These are phyloP conservation scores for Choricystis sp. DNA, from an alignment of 139 green algal species.

Conservation along the genomic window DNA sequence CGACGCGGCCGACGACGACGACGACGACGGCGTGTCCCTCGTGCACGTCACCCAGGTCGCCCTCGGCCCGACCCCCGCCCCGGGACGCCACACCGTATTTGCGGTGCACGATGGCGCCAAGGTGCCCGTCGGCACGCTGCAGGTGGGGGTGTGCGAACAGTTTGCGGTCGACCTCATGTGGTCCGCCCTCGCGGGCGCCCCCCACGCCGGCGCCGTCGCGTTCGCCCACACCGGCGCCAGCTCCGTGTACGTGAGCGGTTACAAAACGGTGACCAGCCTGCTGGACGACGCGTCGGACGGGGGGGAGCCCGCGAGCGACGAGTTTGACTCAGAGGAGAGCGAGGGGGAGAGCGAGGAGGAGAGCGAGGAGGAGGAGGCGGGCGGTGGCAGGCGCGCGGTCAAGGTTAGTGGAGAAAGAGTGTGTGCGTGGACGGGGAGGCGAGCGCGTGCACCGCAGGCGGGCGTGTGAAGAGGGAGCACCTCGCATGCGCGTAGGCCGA, in stretches of 20 bases:
- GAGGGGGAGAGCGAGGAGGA: background rate
- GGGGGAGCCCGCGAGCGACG: background rate
- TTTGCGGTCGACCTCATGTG: background rate
- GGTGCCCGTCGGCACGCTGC: background rate
- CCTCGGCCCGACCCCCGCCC: background rate
- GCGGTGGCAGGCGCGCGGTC: too few relatives aligned
- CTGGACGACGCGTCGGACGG: background rate
- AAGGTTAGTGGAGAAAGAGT: too few relatives aligned
- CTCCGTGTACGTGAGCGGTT: background rate
- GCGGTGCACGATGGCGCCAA: background rate
- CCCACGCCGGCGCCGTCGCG: background rate
- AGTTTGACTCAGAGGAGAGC: background rate
- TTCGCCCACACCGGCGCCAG: background rate
- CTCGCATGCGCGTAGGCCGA: too few relatives aligned
- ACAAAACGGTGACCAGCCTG: background rate
- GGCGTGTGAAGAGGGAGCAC: too few relatives aligned
- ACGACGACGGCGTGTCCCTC: background rate
- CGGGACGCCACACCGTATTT: background rate
- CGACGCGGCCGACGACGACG: background rate
- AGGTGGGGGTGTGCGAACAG: background rate
- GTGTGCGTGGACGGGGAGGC: too few relatives aligned
- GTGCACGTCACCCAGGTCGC: background rate
- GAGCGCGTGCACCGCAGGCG: too few relatives aligned
- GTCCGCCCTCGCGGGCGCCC: background rate
- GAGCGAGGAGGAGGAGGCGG: background rate